Evolutionary conservation across 2,329 filamentous ascomycete genomes (phyloP).

Genomic region (Cordyceps militaris): DNA sequence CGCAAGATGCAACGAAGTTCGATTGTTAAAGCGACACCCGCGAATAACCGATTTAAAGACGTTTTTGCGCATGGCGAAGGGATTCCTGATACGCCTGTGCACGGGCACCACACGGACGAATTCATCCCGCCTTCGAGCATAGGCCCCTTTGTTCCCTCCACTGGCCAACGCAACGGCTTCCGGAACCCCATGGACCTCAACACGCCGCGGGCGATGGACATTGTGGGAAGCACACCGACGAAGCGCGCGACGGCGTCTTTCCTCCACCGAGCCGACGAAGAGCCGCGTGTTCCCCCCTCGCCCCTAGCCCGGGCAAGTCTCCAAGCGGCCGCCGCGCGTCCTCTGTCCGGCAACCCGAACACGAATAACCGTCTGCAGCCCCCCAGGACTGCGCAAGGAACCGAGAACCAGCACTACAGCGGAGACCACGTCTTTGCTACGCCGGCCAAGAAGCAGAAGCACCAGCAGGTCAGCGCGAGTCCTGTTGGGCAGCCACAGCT

Average conservation of each 20-base stretch:
- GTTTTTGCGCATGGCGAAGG: constrained; percentile 31
- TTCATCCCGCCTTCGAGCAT: constrained; percentile 32
- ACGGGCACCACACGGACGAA: constrained; percentile 21
- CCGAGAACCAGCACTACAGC: neutral
- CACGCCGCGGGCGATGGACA: constrained; percentile 21
- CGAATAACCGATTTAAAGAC: constrained; percentile 48
- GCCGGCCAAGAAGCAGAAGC: constrained; percentile 30
- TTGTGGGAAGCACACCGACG: constrained; percentile 12
- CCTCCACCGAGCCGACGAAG: constrained; percentile 23
- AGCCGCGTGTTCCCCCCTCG: constrained; percentile 27
- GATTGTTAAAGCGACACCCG: constrained; percentile 52
- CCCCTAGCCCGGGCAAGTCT: constrained; percentile 28
- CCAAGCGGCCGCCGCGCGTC: neutral
- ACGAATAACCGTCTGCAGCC: neutral
- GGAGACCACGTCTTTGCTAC: constrained; percentile 28
- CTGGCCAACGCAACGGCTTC: constrained; percentile 28
- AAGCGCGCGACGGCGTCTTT: constrained; percentile 19
- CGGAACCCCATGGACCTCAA: constrained; percentile 25
- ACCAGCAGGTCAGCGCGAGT: constrained; percentile 14
- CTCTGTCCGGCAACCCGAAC: constrained; percentile 14
- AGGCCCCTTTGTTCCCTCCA: constrained; percentile 35
- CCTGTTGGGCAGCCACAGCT: constrained; percentile 14
- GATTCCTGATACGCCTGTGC: constrained; percentile 15
- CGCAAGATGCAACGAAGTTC: constrained; percentile 43
- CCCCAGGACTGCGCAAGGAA: constrained; percentile 15